A percentile compares a stretch with the other conserved stretches of the same genome.
Evolutionary conservation across 2,329 filamentous ascomycete genomes (phyloP).

Genomic region (Aspergillus sp.): DNA sequence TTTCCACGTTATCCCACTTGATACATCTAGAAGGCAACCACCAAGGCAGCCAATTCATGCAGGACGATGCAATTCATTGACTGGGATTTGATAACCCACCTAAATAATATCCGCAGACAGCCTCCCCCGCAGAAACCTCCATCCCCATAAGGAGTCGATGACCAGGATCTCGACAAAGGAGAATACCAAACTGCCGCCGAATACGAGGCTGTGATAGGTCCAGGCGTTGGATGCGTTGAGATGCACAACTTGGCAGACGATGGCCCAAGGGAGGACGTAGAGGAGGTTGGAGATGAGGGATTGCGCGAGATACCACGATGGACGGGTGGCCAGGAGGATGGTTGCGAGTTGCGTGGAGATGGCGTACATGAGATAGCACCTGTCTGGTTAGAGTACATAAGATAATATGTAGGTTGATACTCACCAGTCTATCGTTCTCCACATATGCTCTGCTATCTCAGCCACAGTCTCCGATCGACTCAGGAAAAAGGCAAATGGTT

Average conservation of each 20-base stretch:
- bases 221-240: conserved; percentile 10
- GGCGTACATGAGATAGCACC: conserved; percentile 67
- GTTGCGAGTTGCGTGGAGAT: conserved; percentile 59
- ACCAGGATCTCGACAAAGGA: conserved; percentile 12
- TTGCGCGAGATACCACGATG: conserved; percentile 65
- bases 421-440: conserved; percentile 33
- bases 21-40: too few species aligned
- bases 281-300: conserved; percentile 62
- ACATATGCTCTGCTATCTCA: conserved; percentile 61
- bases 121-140: conserved; percentile 1
- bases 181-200: conserved; percentile 18
- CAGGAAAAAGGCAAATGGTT: conserved; percentile 59
- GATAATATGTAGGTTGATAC: neutral
- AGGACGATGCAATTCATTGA: too few species aligned
- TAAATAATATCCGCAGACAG: neutral
- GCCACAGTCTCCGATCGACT: conserved; percentile 55
- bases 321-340: conserved; percentile 59
- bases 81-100: too few species aligned
- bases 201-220: conserved; percentile 16
- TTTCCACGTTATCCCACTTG: too few species aligned
- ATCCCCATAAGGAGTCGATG: conserved; percentile 6
- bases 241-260: conserved; percentile 38
- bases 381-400: conserved; percentile 9
- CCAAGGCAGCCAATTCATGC: too few species aligned
- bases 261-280: conserved; percentile 67